Base-by-base conservation (phyloP, 192 early-diverging fungal species). In the Coemansia sp. region DNA sequence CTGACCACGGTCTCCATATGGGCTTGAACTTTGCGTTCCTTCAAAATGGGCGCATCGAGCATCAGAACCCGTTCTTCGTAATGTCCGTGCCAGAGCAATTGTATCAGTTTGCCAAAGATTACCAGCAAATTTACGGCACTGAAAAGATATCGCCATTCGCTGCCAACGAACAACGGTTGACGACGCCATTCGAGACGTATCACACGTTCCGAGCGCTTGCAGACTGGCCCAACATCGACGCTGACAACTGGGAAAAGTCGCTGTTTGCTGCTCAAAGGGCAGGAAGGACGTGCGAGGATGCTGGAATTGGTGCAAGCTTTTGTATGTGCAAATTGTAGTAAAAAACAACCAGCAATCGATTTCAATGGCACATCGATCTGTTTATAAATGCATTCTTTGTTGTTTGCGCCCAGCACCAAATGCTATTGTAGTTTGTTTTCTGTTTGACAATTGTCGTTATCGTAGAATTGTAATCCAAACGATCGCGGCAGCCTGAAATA, bases 1-100 rank as follows among this genome's bases (percentile, higher is more conserved):
- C 69, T 0, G 75, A 79, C 64, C 75, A 79, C 33, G 75, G 75
- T 0, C 52, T 79, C 29, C 75, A 79, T 55, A 79, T 79, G 75
- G 75, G 75, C 9, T 15, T 79, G 5, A 79, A 79, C 42, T 79
- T 79, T 72, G 75, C 63, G 1, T 79, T 59, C 34, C 41, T 59
- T 14, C 65, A 79, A 14, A 79, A 63, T 19, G 75, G 75, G 3
- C 61, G 63, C 8, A 79, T 79, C 30, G 75, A 79, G 63, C 75
- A 79, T 40, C 55, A 79, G 31, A 79, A 79, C 23, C 75, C 75
- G 23, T 79, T 79, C 55, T 68, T 79, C 40, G 50, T 59, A 0
- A 57, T 79, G 56, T 64, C 60, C 5, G 42, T 79, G 10, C 75
- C 75, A 0, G 62, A 79, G 38, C 68, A 63, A 64, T 63, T 79